Conservation (phyloP, 129 eudicot species). For the Mikania micrantha region DNA sequence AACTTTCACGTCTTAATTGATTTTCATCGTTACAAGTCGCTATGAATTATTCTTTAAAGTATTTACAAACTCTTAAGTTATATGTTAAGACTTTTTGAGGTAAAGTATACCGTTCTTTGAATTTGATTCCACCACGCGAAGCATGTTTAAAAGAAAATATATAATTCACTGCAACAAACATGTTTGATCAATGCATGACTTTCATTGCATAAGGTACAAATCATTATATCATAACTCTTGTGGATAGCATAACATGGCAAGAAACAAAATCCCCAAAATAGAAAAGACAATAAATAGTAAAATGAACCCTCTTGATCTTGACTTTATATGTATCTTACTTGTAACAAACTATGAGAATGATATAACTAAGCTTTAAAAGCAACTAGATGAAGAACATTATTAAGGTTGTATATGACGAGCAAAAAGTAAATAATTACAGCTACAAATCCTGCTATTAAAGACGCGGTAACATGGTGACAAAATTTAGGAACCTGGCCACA, state of each 20-base stretch:
- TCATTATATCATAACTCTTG: background rate
- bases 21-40: too few species aligned
- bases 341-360: background rate
- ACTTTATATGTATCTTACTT: background rate
- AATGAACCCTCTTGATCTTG: background rate
- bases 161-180: background rate
- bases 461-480: conserved; percentile 51
- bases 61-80: too few species aligned
- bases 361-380: conserved; percentile 35
- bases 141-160: background rate
- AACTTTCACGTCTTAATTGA: too few species aligned
- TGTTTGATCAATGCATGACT: background rate
- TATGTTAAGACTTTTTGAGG: background rate
- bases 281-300: background rate
- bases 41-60: too few species aligned
- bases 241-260: background rate
- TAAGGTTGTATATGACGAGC: conserved; percentile 50
- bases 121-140: conserved; percentile 4
- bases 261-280: background rate
- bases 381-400: conserved; percentile 51
- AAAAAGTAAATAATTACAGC: conserved; percentile 58
- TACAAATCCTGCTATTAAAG: conserved; percentile 57
- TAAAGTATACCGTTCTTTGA: background rate
- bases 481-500: conserved; percentile 88
- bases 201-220: conserved; percentile 7